These are phyloP conservation scores for Jamesozyma rosinii DNA, from an alignment of 805 yeast genomes.

Conservation along the genomic window DNA sequence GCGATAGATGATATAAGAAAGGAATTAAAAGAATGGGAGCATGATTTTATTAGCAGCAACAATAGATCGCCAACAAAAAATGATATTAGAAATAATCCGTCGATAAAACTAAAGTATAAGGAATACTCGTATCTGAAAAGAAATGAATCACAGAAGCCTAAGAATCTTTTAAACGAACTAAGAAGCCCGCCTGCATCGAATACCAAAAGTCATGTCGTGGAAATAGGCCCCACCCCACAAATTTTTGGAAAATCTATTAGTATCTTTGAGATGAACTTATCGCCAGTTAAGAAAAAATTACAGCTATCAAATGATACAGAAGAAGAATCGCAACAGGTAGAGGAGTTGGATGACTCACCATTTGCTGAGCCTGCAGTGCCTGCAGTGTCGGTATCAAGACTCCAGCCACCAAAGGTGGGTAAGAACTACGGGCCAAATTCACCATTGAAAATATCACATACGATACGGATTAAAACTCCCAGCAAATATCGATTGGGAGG, in stretches of 20 bases:
- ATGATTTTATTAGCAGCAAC: conserved; percentile 31
- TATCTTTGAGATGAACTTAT: conserved; percentile 48
- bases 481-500: neutral
- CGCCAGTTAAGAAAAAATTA: conserved; percentile 19
- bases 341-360: neutral
- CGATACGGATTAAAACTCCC: conserved; percentile 27
- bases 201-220: neutral
- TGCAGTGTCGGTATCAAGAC: neutral
- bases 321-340: neutral
- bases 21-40: conserved; percentile 50
- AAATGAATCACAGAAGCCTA: neutral
- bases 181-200: neutral
- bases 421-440: conserved; percentile 25
- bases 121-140: conserved; percentile 27
- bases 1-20: conserved; percentile 28
- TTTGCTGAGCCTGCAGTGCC: neutral
- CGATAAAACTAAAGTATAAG: conserved; percentile 30
- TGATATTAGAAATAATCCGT: conserved; percentile 38
- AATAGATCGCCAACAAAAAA: conserved; percentile 40
- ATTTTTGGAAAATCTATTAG: conserved; percentile 68
- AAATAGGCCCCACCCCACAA: conserved; percentile 81
- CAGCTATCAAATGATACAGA: conserved; percentile 6
- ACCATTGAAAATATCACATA: conserved; percentile 25
- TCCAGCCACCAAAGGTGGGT: neutral
- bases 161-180: neutral